A percentile compares a stretch with the other conserved stretches of the same genome.
Evolutionary conservation across 768 basidiomycete species (phyloP).

Genomic region (Boletellus sp.): DNA sequence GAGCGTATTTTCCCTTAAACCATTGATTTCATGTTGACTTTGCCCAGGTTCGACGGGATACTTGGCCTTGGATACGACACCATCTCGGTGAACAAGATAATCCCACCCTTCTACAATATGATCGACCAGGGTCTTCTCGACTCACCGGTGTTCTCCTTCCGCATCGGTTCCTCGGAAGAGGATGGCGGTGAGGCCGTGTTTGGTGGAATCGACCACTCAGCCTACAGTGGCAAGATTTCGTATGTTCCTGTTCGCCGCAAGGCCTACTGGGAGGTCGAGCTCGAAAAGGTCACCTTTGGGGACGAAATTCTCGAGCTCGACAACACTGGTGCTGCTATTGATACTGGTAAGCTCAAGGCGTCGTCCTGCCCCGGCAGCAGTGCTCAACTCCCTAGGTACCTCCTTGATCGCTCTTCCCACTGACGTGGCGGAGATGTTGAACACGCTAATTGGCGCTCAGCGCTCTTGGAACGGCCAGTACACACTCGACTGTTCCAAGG

Average conservation of each 20-base stretch:
- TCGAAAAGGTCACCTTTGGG: slow-evolving; percentile 82
- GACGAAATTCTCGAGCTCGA: slow-evolving; percentile 86
- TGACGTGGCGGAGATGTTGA: slow-evolving; percentile 97
- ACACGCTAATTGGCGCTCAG: slow-evolving; percentile 90
- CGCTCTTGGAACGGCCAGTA: slow-evolving; percentile 97
- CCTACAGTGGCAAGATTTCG: slow-evolving; percentile 74
- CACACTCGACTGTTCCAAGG: slow-evolving; percentile 80
- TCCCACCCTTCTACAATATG: slow-evolving; percentile 95
- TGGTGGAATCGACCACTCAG: slow-evolving; percentile 77
- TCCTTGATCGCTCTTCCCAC: slow-evolving; percentile 91
- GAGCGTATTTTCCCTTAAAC: slow-evolving; percentile 27
- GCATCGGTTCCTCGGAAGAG: slow-evolving; percentile 76
- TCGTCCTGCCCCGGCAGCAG: not conserved
- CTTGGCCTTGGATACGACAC: slow-evolving; percentile 93
- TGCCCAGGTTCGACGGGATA: slow-evolving; percentile 85
- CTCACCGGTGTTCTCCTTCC: slow-evolving; percentile 90
- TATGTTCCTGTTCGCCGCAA: slow-evolving; percentile 93
- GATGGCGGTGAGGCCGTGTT: slow-evolving; percentile 92
- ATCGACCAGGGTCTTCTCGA: slow-evolving; percentile 78
- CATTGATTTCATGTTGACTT: not conserved
- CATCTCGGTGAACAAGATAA: slow-evolving; percentile 89
- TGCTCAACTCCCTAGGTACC: slow-evolving; percentile 53
- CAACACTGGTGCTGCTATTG: slow-evolving; percentile 90
- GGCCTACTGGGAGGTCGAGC: slow-evolving; percentile 98
- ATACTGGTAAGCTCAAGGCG: slow-evolving; percentile 57